Evolutionary conservation across 192 early-diverging fungal species (phyloP), one percentile per base, ranked within the genome.

Genomic region (Coemansia aciculifera): DNA sequence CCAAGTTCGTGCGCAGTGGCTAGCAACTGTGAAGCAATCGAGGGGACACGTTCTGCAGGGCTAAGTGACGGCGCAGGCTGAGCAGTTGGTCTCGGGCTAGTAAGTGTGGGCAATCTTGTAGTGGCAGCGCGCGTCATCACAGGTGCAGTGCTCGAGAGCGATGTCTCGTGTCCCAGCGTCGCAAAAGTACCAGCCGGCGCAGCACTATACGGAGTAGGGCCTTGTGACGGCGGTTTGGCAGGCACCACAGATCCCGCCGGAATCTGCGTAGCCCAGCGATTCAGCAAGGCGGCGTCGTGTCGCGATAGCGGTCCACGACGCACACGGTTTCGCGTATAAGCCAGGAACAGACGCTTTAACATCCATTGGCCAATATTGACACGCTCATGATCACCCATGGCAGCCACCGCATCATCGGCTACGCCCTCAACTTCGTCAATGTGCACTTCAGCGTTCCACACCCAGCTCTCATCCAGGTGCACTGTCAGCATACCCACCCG

Each of bases 381-480:
- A 2, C 71, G 74, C 69, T 81, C 74, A 27, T 81, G 67, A 52
- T 75, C 69, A 49, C 72, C 71, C 71, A 78, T 78, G 5, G 70
- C 67, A 48, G 42, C 36, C 2, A 82, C 42, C 8, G 63, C 62
- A 17, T 89, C 81, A 11, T 65, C 82, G 3, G 64, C 62, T 13
- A 79, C 68, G 2, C 83, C 70, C 10, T 85, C 88, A 1, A 88
- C 78, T 67, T 95, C 92, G 61, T 98, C 95, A 6, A 89, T 87
- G 68, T 98, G 96, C 49, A 96, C 87, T 76, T 98, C 95, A 59
- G 92, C 90, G 54, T 95, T 93, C 85, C 90, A 94, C 68, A 89
- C 92, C 56, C 83, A 84, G 11, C 90, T 72, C 43, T 84, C 77
- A 29, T 95, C 91, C 72, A 99, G 65, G 71, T 96, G 95, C 5